Percentiles rank a stretch among this genome's conserved stretches.
Conservation (phyloP, 345 rosid species). For the Gynandropsis gynandra region DNA sequence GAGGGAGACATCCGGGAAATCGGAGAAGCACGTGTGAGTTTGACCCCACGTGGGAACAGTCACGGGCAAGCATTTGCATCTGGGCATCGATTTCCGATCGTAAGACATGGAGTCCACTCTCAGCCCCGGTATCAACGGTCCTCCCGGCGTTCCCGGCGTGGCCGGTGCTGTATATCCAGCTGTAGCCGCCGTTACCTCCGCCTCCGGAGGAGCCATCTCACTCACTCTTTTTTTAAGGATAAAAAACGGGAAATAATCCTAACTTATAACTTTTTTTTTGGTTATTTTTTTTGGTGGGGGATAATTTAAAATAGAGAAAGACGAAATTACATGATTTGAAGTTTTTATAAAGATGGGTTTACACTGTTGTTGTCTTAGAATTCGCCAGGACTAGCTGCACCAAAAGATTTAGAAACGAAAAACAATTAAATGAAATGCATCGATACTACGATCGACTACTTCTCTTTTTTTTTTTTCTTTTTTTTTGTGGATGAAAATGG, state of each 20-base stretch:
- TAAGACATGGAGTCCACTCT: conserved; percentile 87
- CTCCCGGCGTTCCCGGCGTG: conserved; percentile 92
- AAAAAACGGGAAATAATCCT: not conserved
- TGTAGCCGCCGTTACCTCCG: conserved; percentile 34
- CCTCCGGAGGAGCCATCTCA: conserved; percentile 11
- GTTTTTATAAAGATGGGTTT: conserved; percentile 47
- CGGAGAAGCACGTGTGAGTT: conserved; percentile 66
- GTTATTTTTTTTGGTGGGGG: not conserved
- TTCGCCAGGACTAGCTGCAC: conserved; percentile 38
- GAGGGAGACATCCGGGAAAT: conserved; percentile 64
- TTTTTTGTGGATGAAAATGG: not conserved
- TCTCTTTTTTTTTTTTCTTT: conserved; percentile 6
- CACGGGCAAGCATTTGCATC: conserved; percentile 90
- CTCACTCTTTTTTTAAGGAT: not conserved
- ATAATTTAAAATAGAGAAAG: not conserved
- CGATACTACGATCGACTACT: not conserved
- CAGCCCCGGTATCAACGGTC: conserved; percentile 64
- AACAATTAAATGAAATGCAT: conserved; percentile 15
- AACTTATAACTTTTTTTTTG: conserved; percentile 19
- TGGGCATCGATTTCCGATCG: conserved; percentile 76
- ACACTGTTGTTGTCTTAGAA: conserved; percentile 35
- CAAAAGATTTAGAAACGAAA: conserved; percentile 11
- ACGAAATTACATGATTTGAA: conserved; percentile 45
- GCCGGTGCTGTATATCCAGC: conserved; percentile 47
- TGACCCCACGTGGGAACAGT: conserved; percentile 64